These are phyloP conservation scores for Chiua virens DNA, from an alignment of 768 basidiomycete genomes.

Conservation along the genomic window DNA sequence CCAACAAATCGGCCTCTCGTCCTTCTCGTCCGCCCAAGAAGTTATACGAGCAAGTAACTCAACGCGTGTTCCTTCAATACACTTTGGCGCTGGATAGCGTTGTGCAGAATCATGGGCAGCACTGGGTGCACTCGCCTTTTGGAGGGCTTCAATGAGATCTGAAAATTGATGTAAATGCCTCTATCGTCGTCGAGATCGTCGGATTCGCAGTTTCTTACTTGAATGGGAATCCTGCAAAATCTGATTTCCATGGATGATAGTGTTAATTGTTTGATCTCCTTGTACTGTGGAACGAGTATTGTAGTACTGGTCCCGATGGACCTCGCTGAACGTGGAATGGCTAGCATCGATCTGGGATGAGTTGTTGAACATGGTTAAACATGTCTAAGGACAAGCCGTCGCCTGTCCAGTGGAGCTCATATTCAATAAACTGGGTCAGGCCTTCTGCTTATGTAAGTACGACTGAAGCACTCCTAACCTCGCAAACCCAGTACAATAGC, in stretches of 20 bases:
- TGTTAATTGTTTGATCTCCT: slow-evolving; percentile 17
- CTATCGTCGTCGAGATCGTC: neutral
- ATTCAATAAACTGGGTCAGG: too few species aligned
- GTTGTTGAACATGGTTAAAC: slow-evolving; percentile 12
- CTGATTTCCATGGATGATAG: slow-evolving; percentile 20
- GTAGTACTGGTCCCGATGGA: slow-evolving; percentile 16
- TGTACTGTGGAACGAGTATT: slow-evolving; percentile 10
- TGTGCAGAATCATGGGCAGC: slow-evolving; percentile 21
- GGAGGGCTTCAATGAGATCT: slow-evolving; percentile 16
- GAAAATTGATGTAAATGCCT: neutral
- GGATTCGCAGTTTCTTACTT: neutral
- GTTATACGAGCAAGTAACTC: slow-evolving; percentile 16
- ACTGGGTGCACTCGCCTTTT: slow-evolving; percentile 16
- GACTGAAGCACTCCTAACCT: too few species aligned
- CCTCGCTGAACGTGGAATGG: slow-evolving; percentile 17
- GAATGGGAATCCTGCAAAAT: slow-evolving; percentile 12
- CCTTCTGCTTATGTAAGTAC: too few species aligned
- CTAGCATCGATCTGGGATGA: slow-evolving; percentile 11
- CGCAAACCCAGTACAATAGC: too few species aligned
- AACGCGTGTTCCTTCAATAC: slow-evolving; percentile 22
- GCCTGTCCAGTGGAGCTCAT: too few species aligned
- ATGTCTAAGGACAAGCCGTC: too few species aligned
- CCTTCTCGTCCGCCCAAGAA: slow-evolving; percentile 13
- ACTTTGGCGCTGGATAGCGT: slow-evolving; percentile 20
- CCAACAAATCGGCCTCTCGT: slow-evolving; percentile 20